A percentile compares a stretch with the other conserved stretches of the same genome.
Conservation (phyloP, 495 filamentous ascomycete genomes). For the Penicillium maclennaniae region DNA sequence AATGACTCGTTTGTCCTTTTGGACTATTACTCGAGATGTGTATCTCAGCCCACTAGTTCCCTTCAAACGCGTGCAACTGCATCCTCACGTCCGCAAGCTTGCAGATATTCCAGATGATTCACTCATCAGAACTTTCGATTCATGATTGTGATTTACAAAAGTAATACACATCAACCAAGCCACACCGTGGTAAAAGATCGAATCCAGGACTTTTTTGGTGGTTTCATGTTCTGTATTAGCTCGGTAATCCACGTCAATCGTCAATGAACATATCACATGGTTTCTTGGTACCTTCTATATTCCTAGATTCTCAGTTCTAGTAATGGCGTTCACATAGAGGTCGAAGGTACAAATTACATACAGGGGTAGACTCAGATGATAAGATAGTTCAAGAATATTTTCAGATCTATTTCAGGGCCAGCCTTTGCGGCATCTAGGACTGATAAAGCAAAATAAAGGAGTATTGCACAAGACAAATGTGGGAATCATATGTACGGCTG, state of each 20-base stretch:
- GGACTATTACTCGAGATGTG: background rate
- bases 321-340: background rate
- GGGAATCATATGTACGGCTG: constrained; percentile 17
- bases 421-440: background rate
- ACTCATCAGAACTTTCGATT: background rate
- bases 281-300: too few relatives aligned
- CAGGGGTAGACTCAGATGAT: background rate
- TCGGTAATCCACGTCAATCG: background rate
- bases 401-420: background rate
- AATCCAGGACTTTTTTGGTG: background rate
- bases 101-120: background rate
- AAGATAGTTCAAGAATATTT: background rate
- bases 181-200: background rate
- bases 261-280: background rate
- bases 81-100: background rate
- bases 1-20: background rate
- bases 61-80: background rate
- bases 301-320: background rate
- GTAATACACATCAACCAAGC: background rate
- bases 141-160: background rate
- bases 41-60: background rate
- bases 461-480: constrained; percentile 14
- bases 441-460: background rate
- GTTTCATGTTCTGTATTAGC: background rate
- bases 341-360: too few relatives aligned